Percentiles rank a stretch among this genome's conserved stretches.
Evolutionary conservation across 1,139 yeast species (phyloP).

Genomic region (Blastobotrys illinoisensis): DNA sequence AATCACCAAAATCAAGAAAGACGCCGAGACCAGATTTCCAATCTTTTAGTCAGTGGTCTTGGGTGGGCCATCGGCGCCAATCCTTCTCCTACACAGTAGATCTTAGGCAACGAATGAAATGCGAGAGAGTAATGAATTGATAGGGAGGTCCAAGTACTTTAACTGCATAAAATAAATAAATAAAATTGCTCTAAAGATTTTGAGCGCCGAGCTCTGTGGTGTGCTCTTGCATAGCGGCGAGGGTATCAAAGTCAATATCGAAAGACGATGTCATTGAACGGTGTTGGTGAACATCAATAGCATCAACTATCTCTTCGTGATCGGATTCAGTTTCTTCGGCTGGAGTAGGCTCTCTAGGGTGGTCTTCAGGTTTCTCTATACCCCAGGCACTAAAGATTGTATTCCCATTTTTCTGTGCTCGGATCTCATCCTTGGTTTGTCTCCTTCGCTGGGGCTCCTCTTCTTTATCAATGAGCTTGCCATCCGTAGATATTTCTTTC

Average conservation of each 20-base stretch:
- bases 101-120: background rate
- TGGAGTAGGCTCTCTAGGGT: background rate
- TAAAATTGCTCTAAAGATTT: background rate
- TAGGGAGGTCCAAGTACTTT: background rate
- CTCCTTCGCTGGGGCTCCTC: background rate
- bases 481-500: constrained; percentile 6
- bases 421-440: background rate
- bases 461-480: background rate
- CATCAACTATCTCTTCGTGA: background rate
- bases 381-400: background rate
- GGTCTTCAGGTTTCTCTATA: background rate
- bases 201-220: background rate
- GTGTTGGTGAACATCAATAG: background rate
- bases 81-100: background rate
- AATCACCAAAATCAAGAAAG: constrained; percentile 10
- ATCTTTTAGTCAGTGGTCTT: constrained; percentile 50
- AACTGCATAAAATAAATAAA: background rate
- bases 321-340: background rate
- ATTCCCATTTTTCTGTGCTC: background rate
- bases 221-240: background rate
- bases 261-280: background rate
- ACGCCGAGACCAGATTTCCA: constrained; percentile 46
- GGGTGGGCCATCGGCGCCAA: constrained; percentile 68
- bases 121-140: background rate
- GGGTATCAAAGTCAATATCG: background rate